Percentiles rank a stretch among this genome's conserved stretches.
Evolutionary conservation across 805 yeast genomes (phyloP).

Genomic region (Candida stauntonica): DNA sequence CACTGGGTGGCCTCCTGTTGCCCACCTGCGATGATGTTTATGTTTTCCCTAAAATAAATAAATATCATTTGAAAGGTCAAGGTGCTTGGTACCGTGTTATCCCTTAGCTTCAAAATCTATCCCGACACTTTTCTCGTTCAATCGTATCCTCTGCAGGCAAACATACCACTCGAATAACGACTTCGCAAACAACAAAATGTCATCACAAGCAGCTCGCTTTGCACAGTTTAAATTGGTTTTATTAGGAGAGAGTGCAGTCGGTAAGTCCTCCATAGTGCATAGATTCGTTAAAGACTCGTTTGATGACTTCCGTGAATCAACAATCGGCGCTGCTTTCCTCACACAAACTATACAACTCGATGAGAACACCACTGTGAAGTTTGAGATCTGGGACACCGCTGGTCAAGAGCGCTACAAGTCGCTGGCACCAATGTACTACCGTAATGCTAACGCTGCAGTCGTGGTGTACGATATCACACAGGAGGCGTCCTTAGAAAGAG

Average conservation of each 20-base stretch:
- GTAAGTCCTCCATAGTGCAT: constrained; percentile 62
- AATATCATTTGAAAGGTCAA: no score
- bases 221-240: constrained; percentile 60
- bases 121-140: no score
- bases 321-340: constrained; percentile 81
- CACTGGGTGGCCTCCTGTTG: neutral
- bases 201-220: constrained; percentile 28
- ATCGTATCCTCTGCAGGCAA: no score
- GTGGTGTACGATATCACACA: constrained; percentile 76
- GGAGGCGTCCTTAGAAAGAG: constrained; percentile 57
- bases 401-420: constrained; percentile 80
- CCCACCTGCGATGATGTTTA: no score
- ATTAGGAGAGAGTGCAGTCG: constrained; percentile 65
- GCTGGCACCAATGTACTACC: constrained; percentile 77
- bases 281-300: constrained; percentile 71
- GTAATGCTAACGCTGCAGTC: constrained; percentile 76
- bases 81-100: no score
- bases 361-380: constrained; percentile 51
- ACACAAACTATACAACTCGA: constrained; percentile 63
- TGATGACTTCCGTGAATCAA: constrained; percentile 69
- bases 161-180: no score
- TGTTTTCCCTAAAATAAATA: no score
- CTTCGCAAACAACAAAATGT: no score
- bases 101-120: no score
- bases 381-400: constrained; percentile 86